phyloP scores from a whole-genome alignment of 2,329 filamentous ascomycete genomes.

The Decorospora gaudefroyi region DNA sequence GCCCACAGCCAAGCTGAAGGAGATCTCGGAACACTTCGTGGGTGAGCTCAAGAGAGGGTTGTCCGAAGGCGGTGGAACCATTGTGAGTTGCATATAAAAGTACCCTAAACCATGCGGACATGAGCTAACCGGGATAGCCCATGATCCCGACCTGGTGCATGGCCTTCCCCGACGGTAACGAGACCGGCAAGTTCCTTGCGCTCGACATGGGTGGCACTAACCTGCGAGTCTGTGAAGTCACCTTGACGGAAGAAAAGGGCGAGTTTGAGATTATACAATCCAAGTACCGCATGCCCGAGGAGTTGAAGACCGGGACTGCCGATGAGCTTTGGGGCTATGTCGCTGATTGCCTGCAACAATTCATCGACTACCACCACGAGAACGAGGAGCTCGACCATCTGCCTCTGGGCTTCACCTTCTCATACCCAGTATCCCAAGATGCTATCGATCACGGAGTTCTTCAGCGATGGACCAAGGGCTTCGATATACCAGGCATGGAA shows the following conservation, averaged over 20 bases:
- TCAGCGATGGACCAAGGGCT: conserved; percentile 97
- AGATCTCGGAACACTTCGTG: conserved; percentile 87
- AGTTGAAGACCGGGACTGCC: conserved; percentile 82
- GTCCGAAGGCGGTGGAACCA: conserved; percentile 84
- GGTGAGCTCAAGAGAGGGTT: conserved; percentile 86
- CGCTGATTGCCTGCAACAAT: conserved; percentile 89
- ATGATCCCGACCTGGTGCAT: conserved; percentile 99
- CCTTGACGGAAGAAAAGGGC: conserved; percentile 81
- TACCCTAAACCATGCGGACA: conserved; percentile 91
- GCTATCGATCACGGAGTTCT: conserved; percentile 92
- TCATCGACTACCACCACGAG: conserved; percentile 84
- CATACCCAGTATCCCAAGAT: conserved; percentile 89
- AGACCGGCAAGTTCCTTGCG: conserved; percentile 85
- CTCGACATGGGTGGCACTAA: conserved; percentile 98
- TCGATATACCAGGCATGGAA: conserved; percentile 91
- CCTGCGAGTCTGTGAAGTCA: conserved; percentile 92
- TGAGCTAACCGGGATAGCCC: conserved; percentile 62
- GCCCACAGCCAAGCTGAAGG: conserved; percentile 77
- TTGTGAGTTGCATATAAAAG: conserved; percentile 66
- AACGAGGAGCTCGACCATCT: conserved; percentile 65
- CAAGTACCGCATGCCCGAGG: conserved; percentile 93
- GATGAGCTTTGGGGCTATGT: conserved; percentile 96
- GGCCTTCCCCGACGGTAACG: conserved; percentile 82
- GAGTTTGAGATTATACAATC: conserved; percentile 96
- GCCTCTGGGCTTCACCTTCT: conserved; percentile 94